A percentile compares a stretch with the other conserved stretches of the same genome.
Evolutionary conservation across 176 grass and related monocot species (phyloP).

Genomic region (Microstegium vimineum): DNA sequence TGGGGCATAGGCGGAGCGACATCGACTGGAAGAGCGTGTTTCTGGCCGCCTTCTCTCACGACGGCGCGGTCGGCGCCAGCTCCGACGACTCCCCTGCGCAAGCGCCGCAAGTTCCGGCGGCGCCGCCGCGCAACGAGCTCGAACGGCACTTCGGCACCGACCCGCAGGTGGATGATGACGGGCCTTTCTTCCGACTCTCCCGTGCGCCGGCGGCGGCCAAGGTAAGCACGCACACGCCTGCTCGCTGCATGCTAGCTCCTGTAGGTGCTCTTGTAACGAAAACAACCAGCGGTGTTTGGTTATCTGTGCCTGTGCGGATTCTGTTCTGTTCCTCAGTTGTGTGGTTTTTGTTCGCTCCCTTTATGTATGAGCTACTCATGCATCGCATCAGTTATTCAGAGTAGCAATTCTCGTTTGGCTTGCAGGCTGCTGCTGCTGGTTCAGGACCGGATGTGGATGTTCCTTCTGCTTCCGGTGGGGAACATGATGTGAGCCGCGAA

Average conservation of each 20-base stretch:
- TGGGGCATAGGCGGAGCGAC: not conserved
- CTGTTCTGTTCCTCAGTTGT: too few relatives aligned
- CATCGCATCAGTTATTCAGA: not conserved
- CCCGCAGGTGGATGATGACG: too few relatives aligned
- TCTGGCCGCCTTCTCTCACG: not conserved
- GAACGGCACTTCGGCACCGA: not conserved
- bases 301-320: too few relatives aligned
- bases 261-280: too few relatives aligned
- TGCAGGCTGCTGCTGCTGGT: conserved; percentile 1
- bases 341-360: not conserved
- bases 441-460: not conserved
- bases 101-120: too few relatives aligned
- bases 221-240: too few relatives aligned
- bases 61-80: too few relatives aligned
- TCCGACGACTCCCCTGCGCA: too few relatives aligned
- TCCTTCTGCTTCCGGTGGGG: not conserved
- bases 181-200: too few relatives aligned
- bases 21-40: not conserved
- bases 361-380: not conserved
- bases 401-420: not conserved
- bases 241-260: too few relatives aligned
- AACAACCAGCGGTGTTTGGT: too few relatives aligned
- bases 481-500: not conserved
- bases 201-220: too few relatives aligned
- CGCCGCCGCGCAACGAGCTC: not conserved